Base-by-base conservation (phyloP, 495 filamentous ascomycete species). In the Neurospora discreta region DNA sequence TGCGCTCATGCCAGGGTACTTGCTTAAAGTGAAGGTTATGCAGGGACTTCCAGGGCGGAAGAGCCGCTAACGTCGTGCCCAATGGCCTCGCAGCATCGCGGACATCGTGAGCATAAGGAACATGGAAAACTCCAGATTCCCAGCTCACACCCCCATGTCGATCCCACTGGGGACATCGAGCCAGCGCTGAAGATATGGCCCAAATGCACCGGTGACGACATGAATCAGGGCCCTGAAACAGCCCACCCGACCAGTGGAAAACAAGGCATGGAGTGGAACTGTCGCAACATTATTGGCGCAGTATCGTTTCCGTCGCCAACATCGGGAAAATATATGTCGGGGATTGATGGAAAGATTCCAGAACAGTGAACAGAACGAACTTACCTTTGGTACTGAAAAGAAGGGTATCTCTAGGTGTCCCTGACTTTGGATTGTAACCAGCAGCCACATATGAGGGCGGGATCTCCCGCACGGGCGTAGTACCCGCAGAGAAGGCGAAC, bases 401-500 rank as follows among this genome's bases (percentile, higher is more conserved):
- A n/a, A 72, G 71, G 20, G 38, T 39, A 10, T 74, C 70, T 40
- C 71, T 67, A 1, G 73, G 39, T 30, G 69, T 43, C 4, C 67
- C 67, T 7, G 72, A 71, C 44, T 52, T 52, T 52, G 44, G 23
- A 52, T 23, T 52, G 20, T 52, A 52, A 26, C 46, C 46, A 58
- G 52, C 52, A 36, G 52, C 52, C 52, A 33, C 52, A 65, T 65
- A 65, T n/a, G 70, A 43, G 6, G 73, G 68, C n/a, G 74, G 70
- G n/a, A 72, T 36, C 44, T 78, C 76, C 10, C 46, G 67, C 23
- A 72, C 58, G 1, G 76, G 76, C n/a, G 75, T 77, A 30, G 68
- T 72, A 8, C 52, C 33, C 3, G 74, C 72, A 5, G 76, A 78
- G 44, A 78, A 74, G 15, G 46, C 70, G 65, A 78, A 78, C 71